Evolutionary conservation across 306 rosid genomes (phyloP).

Genomic region (Malus orientalis): DNA sequence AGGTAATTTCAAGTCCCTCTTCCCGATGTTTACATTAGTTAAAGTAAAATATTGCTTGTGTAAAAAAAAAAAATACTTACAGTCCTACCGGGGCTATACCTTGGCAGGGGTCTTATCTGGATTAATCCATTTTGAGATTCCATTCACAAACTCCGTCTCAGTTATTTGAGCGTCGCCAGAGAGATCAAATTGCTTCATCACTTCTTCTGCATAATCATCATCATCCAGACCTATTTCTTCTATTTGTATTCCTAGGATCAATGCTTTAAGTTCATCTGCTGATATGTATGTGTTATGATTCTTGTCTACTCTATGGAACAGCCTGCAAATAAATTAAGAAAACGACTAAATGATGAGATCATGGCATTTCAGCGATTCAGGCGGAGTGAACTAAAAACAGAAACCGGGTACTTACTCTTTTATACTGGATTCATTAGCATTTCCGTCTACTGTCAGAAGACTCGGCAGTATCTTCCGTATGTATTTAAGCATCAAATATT

Average conservation of each 20-base stretch:
- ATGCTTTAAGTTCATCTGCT: slow-evolving; percentile 16
- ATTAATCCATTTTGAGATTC: slow-evolving; percentile 28
- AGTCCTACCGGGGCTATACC: background rate
- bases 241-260: slow-evolving; percentile 26
- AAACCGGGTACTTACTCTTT: slow-evolving; percentile 17
- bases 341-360: background rate
- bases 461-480: background rate
- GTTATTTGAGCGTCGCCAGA: slow-evolving; percentile 14
- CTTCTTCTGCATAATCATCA: slow-evolving; percentile 15
- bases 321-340: slow-evolving; percentile 13
- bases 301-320: slow-evolving; percentile 25
- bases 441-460: slow-evolving; percentile 20
- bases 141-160: slow-evolving; percentile 24
- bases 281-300: slow-evolving; percentile 12
- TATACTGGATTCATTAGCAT: slow-evolving; percentile 12
- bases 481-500: slow-evolving; percentile 17
- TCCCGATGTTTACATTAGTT: background rate
- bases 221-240: slow-evolving; percentile 14
- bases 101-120: background rate
- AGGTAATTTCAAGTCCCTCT: background rate
- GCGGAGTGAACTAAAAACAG: background rate
- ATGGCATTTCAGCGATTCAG: background rate
- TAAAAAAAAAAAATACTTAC: too few species aligned
- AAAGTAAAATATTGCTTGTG: background rate
- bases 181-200: slow-evolving; percentile 24